These are phyloP conservation scores for Fusarium humuli DNA, from an alignment of 2,329 filamentous ascomycete species.

Conservation along the genomic window DNA sequence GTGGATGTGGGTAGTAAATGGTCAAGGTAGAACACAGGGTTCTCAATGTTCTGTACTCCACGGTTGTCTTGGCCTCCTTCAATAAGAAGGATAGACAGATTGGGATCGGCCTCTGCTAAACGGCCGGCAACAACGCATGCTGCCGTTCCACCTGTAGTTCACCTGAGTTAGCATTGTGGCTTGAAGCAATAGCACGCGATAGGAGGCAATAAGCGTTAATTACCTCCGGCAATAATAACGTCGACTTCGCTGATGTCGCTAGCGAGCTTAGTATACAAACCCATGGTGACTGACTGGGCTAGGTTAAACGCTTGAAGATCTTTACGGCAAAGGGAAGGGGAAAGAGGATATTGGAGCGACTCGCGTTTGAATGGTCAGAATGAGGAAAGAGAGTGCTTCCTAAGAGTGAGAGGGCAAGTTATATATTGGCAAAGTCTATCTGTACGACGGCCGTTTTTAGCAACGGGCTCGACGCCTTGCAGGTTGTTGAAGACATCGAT, in stretches of 20 bases:
- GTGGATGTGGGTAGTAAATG: constrained; percentile 42
- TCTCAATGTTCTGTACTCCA: constrained; percentile 44
- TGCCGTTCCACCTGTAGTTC: constrained; percentile 46
- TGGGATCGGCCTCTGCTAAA: constrained; percentile 47
- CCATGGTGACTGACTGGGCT: constrained; percentile 19
- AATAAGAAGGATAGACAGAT: constrained; percentile 49
- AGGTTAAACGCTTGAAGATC: constrained; percentile 1
- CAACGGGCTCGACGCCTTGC: background rate
- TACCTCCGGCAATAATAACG: constrained; percentile 40
- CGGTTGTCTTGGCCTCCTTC: constrained; percentile 48
- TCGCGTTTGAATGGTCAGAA: background rate
- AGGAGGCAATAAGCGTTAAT: background rate
- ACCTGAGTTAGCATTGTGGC: constrained; percentile 3
- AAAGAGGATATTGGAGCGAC: background rate
- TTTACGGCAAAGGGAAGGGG: background rate
- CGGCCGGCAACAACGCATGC: constrained; percentile 49
- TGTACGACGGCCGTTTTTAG: background rate
- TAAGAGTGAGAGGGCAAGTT: constrained; percentile 5
- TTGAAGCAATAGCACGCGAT: background rate
- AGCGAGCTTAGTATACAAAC: constrained; percentile 37
- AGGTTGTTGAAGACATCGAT: background rate
- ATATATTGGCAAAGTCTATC: constrained; percentile 13
- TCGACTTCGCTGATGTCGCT: constrained; percentile 37
- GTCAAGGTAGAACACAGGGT: constrained; percentile 45
- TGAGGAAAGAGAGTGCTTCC: background rate